A percentile compares a stretch with the other conserved stretches of the same genome.
Conservation (phyloP, 352 stramenopile genomes). For the Globisporangium cystogenes region DNA sequence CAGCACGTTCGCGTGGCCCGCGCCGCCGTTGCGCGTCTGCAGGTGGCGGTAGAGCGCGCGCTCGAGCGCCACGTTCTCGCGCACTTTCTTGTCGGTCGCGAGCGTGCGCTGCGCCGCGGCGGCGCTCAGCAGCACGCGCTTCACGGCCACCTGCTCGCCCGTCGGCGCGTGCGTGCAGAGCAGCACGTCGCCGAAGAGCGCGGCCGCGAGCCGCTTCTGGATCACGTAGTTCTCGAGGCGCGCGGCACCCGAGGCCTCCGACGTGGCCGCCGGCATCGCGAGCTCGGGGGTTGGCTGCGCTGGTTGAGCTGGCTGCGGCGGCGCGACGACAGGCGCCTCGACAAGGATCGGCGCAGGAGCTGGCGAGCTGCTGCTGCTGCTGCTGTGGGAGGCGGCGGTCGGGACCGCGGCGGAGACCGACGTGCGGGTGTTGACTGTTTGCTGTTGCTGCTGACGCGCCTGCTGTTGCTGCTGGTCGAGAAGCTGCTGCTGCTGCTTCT, state of each 20-base stretch:
- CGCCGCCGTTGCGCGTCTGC: slow-evolving; percentile 41
- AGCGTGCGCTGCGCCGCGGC: slow-evolving; percentile 52
- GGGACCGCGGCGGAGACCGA: neutral
- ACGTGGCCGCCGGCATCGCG: slow-evolving; percentile 17
- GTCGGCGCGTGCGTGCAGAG: slow-evolving; percentile 63
- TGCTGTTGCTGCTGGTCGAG: neutral
- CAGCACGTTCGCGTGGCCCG: slow-evolving; percentile 62
- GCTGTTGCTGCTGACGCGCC: slow-evolving; percentile 4
- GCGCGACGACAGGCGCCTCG: neutral
- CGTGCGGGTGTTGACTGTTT: neutral
- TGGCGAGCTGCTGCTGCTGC: neutral
- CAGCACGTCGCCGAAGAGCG: slow-evolving; percentile 79
- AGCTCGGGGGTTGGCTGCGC: neutral
- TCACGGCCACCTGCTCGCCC: slow-evolving; percentile 64
- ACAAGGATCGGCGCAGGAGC: neutral
- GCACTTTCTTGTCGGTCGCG: slow-evolving; percentile 65
- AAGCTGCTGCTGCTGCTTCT: slow-evolving; percentile 1
- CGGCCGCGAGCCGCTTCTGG: slow-evolving; percentile 59
- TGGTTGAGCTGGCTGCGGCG: neutral
- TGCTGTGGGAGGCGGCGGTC: neutral
- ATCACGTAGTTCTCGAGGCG: slow-evolving; percentile 83
- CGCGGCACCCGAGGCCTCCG: slow-evolving; percentile 6
- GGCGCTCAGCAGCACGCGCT: slow-evolving; percentile 69
- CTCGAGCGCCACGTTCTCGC: slow-evolving; percentile 78
- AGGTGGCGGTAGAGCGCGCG: slow-evolving; percentile 64